These are phyloP conservation scores for Ogataea saltuana DNA, from an alignment of 805 yeast species.

Conservation along the genomic window DNA sequence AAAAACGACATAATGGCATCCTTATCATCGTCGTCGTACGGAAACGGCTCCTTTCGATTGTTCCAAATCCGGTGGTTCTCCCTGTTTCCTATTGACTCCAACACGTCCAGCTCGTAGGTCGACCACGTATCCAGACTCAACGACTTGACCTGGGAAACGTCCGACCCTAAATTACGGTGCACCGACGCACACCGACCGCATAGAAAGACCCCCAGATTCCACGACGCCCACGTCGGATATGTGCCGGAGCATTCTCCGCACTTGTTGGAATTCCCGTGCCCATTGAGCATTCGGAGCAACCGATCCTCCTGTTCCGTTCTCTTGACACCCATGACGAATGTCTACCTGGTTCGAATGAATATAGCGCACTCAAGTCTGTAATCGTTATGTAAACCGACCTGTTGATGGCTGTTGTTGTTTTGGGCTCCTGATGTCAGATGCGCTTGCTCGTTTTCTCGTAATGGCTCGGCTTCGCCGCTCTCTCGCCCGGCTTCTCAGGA, in stretches of 20 bases:
- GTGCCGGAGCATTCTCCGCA: conserved; percentile 78
- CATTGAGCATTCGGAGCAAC: conserved; percentile 60
- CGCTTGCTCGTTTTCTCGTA: too few relatives aligned
- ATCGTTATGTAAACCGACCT: too few relatives aligned
- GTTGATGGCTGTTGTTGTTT: too few relatives aligned
- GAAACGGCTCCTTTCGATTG: conserved; percentile 64
- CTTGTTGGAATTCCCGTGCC: conserved; percentile 58
- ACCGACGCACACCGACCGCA: conserved; percentile 86
- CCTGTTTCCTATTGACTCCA: conserved; percentile 58
- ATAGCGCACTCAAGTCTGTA: too few relatives aligned
- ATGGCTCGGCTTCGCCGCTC: too few relatives aligned
- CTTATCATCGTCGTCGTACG: conserved; percentile 72
- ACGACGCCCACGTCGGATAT: conserved; percentile 60
- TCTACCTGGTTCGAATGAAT: too few relatives aligned
- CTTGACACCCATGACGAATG: conserved; percentile 8
- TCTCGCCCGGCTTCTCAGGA: too few relatives aligned
- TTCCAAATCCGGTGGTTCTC: conserved; percentile 66
- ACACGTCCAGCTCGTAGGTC: conserved; percentile 48
- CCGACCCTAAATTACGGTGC: conserved; percentile 65
- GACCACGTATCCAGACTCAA: conserved; percentile 74
- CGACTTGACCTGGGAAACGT: conserved; percentile 67
- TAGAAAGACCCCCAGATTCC: conserved; percentile 63
- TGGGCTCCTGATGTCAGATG: too few relatives aligned
- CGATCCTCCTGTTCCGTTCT: conserved; percentile 31
- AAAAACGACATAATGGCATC: conserved; percentile 56